These are phyloP conservation scores for Ascosphaera aggregata DNA, from an alignment of 2,329 filamentous ascomycete genomes.

Conservation along the genomic window DNA sequence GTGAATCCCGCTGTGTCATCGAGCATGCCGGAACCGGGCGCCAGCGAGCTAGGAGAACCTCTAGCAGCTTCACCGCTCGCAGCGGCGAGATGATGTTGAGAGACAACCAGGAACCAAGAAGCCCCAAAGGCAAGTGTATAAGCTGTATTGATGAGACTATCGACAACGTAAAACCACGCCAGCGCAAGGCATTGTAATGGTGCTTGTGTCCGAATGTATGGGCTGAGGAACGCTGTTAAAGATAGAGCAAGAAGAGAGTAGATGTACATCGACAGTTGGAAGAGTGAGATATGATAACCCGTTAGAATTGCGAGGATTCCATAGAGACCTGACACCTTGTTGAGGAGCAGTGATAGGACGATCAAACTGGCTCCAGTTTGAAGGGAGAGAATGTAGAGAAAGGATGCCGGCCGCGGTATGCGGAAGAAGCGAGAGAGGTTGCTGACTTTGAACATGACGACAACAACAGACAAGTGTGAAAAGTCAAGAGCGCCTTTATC, in stretches of 20 bases:
- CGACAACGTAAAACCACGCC: slow-evolving; percentile 66
- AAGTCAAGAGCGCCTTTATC: slow-evolving; percentile 15
- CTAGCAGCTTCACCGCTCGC: slow-evolving; percentile 4
- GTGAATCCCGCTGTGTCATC: slow-evolving; percentile 42
- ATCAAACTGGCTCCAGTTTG: slow-evolving; percentile 73
- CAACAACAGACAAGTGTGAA: no score
- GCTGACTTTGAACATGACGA: not conserved
- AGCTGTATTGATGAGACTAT: slow-evolving; percentile 56
- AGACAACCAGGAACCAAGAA: slow-evolving; percentile 65
- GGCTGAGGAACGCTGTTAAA: slow-evolving; percentile 45
- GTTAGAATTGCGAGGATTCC: slow-evolving; percentile 74
- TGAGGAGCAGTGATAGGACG: slow-evolving; percentile 60
- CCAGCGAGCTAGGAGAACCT: slow-evolving; percentile 13
- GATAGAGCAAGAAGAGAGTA: slow-evolving; percentile 56
- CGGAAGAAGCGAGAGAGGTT: slow-evolving; percentile 17
- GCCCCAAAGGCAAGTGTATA: slow-evolving; percentile 67
- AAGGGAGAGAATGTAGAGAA: slow-evolving; percentile 67
- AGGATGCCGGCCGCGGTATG: slow-evolving; percentile 40
- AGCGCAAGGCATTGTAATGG: slow-evolving; percentile 61
- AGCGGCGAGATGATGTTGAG: slow-evolving; percentile 27
- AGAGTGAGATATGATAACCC: slow-evolving; percentile 56
- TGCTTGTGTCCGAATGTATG: slow-evolving; percentile 55
- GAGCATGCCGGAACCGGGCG: slow-evolving; percentile 32
- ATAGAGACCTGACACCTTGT: slow-evolving; percentile 81
- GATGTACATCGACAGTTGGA: slow-evolving; percentile 79